phyloP scores from a whole-genome alignment of 495 filamentous ascomycete species.

The Pseudoneurospora amorphoporcata region DNA sequence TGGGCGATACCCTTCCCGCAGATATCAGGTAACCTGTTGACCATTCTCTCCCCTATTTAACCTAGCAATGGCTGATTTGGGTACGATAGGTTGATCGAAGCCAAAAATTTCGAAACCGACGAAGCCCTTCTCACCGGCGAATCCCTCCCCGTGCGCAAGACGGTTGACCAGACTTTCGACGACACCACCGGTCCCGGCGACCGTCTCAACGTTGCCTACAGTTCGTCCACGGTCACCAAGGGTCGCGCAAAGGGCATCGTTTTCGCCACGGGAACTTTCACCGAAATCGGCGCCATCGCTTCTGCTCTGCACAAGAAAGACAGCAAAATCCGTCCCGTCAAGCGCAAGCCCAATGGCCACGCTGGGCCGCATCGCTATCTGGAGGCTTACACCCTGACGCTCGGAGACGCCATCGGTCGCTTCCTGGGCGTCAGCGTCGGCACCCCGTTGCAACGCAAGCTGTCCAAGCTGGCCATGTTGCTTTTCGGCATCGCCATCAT shows the following conservation, averaged over 20 bases:
- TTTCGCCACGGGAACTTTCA: constrained; percentile 61
- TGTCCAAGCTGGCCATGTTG: constrained; percentile 64
- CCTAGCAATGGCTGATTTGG: not conserved
- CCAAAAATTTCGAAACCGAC: constrained; percentile 55
- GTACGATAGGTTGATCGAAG: constrained; percentile 57
- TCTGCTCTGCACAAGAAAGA: constrained; percentile 48
- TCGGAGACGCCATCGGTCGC: constrained; percentile 52
- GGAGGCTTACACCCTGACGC: constrained; percentile 57
- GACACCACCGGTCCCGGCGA: constrained; percentile 47
- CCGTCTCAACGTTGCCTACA: constrained; percentile 58
- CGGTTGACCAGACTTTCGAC: constrained; percentile 19
- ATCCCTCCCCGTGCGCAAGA: constrained; percentile 41
- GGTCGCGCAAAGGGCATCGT: constrained; percentile 58
- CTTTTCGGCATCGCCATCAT: constrained; percentile 66
- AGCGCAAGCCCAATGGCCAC: constrained; percentile 48
- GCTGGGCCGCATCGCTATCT: constrained; percentile 56
- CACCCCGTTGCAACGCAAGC: constrained; percentile 69
- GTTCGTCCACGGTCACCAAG: constrained; percentile 56
- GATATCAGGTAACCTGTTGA: constrained; percentile 34
- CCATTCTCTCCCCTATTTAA: not conserved
- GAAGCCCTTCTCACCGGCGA: constrained; percentile 53
- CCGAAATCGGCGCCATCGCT: constrained; percentile 76
- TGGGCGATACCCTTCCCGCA: constrained; percentile 69
- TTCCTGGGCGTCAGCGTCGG: constrained; percentile 66
- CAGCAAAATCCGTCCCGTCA: constrained; percentile 43